These are phyloP conservation scores for Psophocarpus tetragonolobus DNA, from an alignment of 306 rosid genomes.

Conservation along the genomic window DNA sequence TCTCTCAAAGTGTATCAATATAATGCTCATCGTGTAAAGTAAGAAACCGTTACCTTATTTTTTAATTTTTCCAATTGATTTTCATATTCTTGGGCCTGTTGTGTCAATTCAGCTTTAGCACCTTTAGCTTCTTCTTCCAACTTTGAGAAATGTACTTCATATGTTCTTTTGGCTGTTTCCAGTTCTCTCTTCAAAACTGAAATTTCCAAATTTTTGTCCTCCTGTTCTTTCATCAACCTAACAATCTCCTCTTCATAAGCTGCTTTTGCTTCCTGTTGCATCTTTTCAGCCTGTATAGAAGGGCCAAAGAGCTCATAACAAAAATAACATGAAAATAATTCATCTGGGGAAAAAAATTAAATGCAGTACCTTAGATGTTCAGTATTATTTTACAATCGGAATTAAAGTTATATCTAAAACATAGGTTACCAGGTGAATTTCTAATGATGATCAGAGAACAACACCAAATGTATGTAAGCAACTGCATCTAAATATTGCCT, in stretches of 20 bases:
- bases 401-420: neutral
- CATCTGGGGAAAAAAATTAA: neutral
- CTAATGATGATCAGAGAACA: neutral
- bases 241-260: constrained; percentile 28
- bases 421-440: neutral
- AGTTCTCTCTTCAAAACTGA: constrained; percentile 53
- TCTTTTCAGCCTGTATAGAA: neutral
- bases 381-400: neutral
- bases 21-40: neutral
- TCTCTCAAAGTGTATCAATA: neutral
- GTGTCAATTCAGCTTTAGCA: constrained; percentile 45
- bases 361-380: neutral
- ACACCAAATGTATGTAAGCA: too few species aligned
- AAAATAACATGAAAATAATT: neutral
- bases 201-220: constrained; percentile 43
- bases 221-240: constrained; percentile 54
- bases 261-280: constrained; percentile 29
- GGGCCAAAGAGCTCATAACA: constrained; percentile 20
- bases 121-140: constrained; percentile 46
- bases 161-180: constrained; percentile 49
- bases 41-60: neutral
- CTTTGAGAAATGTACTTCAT: constrained; percentile 43
- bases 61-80: constrained; percentile 42
- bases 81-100: constrained; percentile 53
- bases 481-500: neutral